Conservation (phyloP, 441 rosid species). For the Populus hybrid region DNA sequence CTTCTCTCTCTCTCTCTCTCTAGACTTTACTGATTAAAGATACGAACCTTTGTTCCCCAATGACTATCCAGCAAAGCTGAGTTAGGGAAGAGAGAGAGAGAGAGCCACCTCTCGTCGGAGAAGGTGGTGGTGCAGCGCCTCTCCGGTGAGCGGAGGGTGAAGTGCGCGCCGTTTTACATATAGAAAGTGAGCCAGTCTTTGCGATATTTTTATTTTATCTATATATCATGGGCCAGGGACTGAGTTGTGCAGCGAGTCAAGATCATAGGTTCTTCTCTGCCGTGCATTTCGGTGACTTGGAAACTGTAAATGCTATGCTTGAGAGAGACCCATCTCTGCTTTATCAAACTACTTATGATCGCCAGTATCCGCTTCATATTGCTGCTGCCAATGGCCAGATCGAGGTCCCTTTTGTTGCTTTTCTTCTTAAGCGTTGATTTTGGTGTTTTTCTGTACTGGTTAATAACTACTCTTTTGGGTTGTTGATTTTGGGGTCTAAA, state of each 20-base stretch:
- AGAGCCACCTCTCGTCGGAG: slow-evolving; percentile 21
- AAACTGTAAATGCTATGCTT: slow-evolving; percentile 42
- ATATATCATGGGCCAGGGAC: slow-evolving; percentile 71
- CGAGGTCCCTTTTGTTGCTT: slow-evolving; percentile 45
- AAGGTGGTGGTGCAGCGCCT: slow-evolving; percentile 32
- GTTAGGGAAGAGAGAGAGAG: not conserved
- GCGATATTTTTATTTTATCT: not conserved
- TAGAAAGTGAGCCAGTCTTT: not conserved
- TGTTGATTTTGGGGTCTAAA: not conserved
- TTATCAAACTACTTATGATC: slow-evolving; percentile 63
- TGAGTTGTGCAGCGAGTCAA: slow-evolving; percentile 65
- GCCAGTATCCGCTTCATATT: slow-evolving; percentile 77
- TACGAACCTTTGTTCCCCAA: not conserved
- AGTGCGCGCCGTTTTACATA: slow-evolving; percentile 17
- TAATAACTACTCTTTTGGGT: not conserved
- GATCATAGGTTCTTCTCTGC: slow-evolving; percentile 69
- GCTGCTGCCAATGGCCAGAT: slow-evolving; percentile 97
- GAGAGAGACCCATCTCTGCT: slow-evolving; percentile 50
- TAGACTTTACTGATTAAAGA: slow-evolving; percentile 7
- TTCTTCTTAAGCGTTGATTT: slow-evolving; percentile 14
- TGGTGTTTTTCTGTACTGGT: not conserved
- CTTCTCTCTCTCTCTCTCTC: not conserved
- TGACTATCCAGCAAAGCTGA: not conserved
- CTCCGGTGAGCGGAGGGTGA: slow-evolving; percentile 46
- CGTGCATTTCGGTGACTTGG: slow-evolving; percentile 66